A percentile compares a stretch with the other conserved stretches of the same genome.
phyloP scores from a whole-genome alignment of 129 eudicot genomes.

The Smallanthus sonchifolius region DNA sequence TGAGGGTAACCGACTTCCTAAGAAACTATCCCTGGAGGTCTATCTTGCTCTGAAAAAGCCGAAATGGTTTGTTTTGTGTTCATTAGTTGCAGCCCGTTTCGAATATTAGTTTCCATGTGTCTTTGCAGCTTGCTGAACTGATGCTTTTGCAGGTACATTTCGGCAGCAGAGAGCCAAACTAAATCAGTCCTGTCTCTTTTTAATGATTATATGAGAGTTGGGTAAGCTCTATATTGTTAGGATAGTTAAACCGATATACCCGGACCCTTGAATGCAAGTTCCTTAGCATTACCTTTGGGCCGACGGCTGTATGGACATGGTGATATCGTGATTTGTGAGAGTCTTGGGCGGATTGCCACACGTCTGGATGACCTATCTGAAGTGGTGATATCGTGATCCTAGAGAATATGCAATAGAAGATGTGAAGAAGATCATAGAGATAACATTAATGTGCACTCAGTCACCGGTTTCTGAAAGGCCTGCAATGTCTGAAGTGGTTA shows the following conservation, averaged over 20 bases:
- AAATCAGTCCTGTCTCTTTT: slow-evolving; percentile 65
- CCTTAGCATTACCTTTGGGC: no score
- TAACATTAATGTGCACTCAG: not conserved
- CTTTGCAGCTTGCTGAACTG: slow-evolving; percentile 4
- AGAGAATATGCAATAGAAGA: not conserved
- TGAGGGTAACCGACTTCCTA: slow-evolving; percentile 89
- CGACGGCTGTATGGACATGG: no score
- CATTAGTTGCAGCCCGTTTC: not conserved
- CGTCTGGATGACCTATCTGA: no score
- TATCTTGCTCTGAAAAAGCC: slow-evolving; percentile 98
- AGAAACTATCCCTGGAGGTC: slow-evolving; percentile 87
- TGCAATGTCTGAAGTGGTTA: not conserved
- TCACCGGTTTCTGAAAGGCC: not conserved
- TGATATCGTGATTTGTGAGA: no score
- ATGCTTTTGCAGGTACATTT: slow-evolving; percentile 63
- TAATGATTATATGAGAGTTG: slow-evolving; percentile 76
- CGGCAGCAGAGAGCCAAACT: slow-evolving; percentile 78
- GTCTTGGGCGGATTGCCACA: no score
- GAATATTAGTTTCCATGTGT: not conserved
- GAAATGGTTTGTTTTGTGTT: slow-evolving; percentile 77
- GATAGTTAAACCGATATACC: no score
- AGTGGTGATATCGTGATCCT: no score
- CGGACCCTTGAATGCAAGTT: no score
- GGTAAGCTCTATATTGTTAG: slow-evolving; percentile 54
- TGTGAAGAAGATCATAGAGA: not conserved